phyloP scores from a whole-genome alignment of 805 yeast species.

The Brettanomyces anomalus region DNA sequence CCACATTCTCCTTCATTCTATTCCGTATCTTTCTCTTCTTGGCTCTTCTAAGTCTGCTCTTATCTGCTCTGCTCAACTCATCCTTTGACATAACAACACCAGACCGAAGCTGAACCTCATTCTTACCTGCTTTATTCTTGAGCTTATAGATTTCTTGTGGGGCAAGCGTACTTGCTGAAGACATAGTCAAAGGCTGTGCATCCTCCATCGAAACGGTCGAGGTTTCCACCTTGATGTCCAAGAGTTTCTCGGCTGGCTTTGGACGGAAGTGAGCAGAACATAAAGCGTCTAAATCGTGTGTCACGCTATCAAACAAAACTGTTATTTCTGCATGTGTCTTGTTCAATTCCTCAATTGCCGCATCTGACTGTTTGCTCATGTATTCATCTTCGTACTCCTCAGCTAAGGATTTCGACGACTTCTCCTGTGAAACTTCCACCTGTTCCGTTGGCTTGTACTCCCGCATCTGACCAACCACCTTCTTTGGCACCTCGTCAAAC shows the following conservation, averaged over 20 bases:
- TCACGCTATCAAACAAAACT: slow-evolving; percentile 50
- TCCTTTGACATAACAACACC: slow-evolving; percentile 76
- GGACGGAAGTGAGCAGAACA: slow-evolving; percentile 95
- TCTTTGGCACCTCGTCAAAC: slow-evolving; percentile 78
- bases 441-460: slow-evolving; percentile 45
- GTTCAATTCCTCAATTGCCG: slow-evolving; percentile 51
- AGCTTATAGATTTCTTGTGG: slow-evolving; percentile 85
- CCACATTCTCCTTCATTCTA: slow-evolving; percentile 19
- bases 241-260: slow-evolving; percentile 69
- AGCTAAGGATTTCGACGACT: slow-evolving; percentile 81
- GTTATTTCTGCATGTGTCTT: slow-evolving; percentile 73
- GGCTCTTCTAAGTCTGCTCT: slow-evolving; percentile 79
- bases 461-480: slow-evolving; percentile 58
- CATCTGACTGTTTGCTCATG: slow-evolving; percentile 21
- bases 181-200: slow-evolving; percentile 83
- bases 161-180: slow-evolving; percentile 69
- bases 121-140: slow-evolving; percentile 31
- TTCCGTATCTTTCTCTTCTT: slow-evolving; percentile 60
- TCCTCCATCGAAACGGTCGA: slow-evolving; percentile 90
- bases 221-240: slow-evolving; percentile 75
- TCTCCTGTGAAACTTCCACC: slow-evolving; percentile 71
- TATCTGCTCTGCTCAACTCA: slow-evolving; percentile 77
- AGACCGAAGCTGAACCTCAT: slow-evolving; percentile 62
- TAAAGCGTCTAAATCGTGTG: slow-evolving; percentile 73
- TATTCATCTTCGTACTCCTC: slow-evolving; percentile 87